Conservation (phyloP, 495 filamentous ascomycete genomes). For the Penicillium bovifimosum region DNA sequence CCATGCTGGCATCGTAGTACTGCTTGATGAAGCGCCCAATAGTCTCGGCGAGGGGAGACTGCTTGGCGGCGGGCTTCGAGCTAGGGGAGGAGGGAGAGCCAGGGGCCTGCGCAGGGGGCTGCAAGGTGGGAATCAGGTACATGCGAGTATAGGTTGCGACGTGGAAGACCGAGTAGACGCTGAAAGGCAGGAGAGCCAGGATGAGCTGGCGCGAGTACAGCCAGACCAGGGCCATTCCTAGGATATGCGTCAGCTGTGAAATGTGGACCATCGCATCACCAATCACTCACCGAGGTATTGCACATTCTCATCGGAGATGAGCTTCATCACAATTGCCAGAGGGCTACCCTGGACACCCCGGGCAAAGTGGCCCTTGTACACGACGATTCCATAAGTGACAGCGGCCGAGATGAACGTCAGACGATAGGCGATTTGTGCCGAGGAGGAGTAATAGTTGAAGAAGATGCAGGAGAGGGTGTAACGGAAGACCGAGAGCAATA, state of each 20-base stretch:
- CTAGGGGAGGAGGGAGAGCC: conserved; percentile 52
- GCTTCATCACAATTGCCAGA: conserved; percentile 53
- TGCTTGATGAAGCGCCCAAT: conserved; percentile 94
- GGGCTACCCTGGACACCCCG: conserved; percentile 58
- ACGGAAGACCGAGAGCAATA: conserved; percentile 74
- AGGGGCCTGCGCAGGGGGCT: conserved; percentile 35
- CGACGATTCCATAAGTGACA: conserved; percentile 93
- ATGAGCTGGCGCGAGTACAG: conserved; percentile 84
- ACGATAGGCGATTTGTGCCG: conserved; percentile 80
- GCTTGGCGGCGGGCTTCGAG: conserved; percentile 53
- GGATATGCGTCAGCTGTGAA: conserved; percentile 5
- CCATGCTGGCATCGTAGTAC: conserved; percentile 91
- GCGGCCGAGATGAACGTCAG: conserved; percentile 83
- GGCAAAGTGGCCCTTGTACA: conserved; percentile 95
- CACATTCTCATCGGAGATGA: conserved; percentile 87
- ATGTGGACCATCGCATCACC: not conserved
- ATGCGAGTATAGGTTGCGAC: conserved; percentile 68
- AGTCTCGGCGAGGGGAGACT: conserved; percentile 65
- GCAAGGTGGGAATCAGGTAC: conserved; percentile 49
- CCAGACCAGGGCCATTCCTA: conserved; percentile 95
- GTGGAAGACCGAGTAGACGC: conserved; percentile 97
- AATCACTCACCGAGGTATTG: conserved; percentile 82
- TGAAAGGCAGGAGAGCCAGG: conserved; percentile 87
- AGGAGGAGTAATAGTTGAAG: conserved; percentile 69
- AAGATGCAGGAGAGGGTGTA: conserved; percentile 78